Conservation (phyloP, 495 filamentous ascomycete species). For the Penicillium psychrofluorescens region DNA sequence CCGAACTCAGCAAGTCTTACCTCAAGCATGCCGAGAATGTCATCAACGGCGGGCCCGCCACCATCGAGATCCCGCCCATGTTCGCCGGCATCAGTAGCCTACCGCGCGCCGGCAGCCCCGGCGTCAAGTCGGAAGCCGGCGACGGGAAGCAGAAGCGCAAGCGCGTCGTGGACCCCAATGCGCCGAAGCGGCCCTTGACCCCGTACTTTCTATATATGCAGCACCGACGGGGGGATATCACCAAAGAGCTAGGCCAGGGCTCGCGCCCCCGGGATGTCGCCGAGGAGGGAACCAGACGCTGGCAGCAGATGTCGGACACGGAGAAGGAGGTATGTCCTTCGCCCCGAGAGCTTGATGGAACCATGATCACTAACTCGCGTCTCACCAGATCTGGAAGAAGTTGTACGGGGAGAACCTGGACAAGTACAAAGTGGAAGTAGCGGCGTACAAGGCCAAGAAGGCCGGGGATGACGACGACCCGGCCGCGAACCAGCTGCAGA, state of each 20-base stretch:
- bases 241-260: conserved; percentile 61
- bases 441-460: conserved; percentile 59
- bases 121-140: conserved; percentile 43
- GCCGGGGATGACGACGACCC: conserved; percentile 48
- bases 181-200: conserved; percentile 86
- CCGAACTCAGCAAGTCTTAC: conserved; percentile 69
- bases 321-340: conserved; percentile 65
- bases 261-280: conserved; percentile 72
- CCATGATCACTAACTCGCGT: too few relatives aligned
- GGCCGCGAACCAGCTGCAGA: conserved; percentile 44
- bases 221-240: conserved; percentile 68
- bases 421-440: conserved; percentile 62
- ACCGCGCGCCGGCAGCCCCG: conserved; percentile 34
- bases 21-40: conserved; percentile 75
- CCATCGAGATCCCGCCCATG: conserved; percentile 44
- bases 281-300: conserved; percentile 73
- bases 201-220: conserved; percentile 94
- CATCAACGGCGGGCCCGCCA: conserved; percentile 52
- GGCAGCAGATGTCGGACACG: conserved; percentile 62
- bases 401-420: conserved; percentile 71
- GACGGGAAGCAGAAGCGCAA: conserved; percentile 72
- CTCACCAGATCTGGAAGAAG: conserved; percentile 58
- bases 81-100: conserved; percentile 41
- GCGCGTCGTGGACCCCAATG: conserved; percentile 83
- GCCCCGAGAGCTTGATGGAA: too few relatives aligned